phyloP scores from a whole-genome alignment of 139 green algal genomes.

The Coelastrella sp. region DNA sequence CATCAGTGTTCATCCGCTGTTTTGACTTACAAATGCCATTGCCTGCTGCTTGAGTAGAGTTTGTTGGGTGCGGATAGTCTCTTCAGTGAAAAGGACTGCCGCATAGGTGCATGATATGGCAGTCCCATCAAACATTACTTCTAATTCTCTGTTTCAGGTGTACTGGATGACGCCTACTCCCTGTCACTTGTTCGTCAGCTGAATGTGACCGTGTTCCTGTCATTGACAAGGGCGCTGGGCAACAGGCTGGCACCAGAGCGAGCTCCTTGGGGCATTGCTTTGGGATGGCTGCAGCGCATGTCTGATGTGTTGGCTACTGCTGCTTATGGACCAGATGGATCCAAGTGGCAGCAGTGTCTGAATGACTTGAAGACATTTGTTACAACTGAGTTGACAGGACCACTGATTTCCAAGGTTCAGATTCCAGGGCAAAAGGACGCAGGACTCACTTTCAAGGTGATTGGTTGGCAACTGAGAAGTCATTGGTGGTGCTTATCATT shows the following conservation, averaged over 20 bases:
- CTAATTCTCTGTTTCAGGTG: neutral
- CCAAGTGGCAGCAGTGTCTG: conserved; percentile 1
- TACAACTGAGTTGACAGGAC: conserved; percentile 2
- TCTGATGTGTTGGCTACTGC: conserved; percentile 16
- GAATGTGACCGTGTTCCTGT: conserved; percentile 4
- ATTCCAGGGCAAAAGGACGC: neutral
- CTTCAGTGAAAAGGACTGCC: too few species aligned
- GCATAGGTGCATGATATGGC: too few species aligned
- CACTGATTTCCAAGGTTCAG: conserved; percentile 7
- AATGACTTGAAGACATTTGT: neutral
- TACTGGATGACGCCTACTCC: conserved; percentile 45
- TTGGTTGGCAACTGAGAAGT: neutral
- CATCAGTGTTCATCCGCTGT: too few species aligned
- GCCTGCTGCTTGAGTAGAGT: too few species aligned
- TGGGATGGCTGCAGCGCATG: conserved; percentile 43
- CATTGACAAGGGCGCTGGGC: neutral
- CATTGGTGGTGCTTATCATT: neutral
- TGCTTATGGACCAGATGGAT: neutral
- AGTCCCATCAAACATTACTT: too few species aligned
- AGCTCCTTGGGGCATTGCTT: conserved; percentile 10
- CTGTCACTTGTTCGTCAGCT: conserved; percentile 26
- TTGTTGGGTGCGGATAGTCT: too few species aligned
- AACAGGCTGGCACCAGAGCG: neutral
- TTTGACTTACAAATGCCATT: too few species aligned
- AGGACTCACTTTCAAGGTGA: conserved; percentile 10